Evolutionary conservation across 176 grass and related monocot species (phyloP).

Genomic region (bread wheat (Triticum aestivum)): IWGSC_CS_RefSeq_v2.1 NC_057813.1:483587845-483588344

Average conservation of each 20-base stretch:
- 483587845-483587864: not conserved
- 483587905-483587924: not conserved
- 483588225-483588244: too few species aligned
- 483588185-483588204: not conserved
- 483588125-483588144: too few species aligned
- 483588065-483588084: too few species aligned
- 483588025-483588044: too few species aligned
- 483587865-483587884: not conserved
- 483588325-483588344: not conserved
- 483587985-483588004: not conserved
- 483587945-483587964: not conserved
- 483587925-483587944: not conserved
- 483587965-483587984: not conserved
- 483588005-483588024: too few species aligned
- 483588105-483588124: too few species aligned
- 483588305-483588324: not conserved
- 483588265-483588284: not conserved
- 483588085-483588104: too few species aligned
- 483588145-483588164: too few species aligned
- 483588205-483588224: too few species aligned
- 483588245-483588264: too few species aligned
- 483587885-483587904: not conserved
- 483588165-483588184: too few species aligned
- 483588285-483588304: not conserved
- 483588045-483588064: too few species aligned